These are phyloP conservation scores for Pythium scleroteichum DNA, from an alignment of 352 stramenopile species.

Conservation along the genomic window DNA sequence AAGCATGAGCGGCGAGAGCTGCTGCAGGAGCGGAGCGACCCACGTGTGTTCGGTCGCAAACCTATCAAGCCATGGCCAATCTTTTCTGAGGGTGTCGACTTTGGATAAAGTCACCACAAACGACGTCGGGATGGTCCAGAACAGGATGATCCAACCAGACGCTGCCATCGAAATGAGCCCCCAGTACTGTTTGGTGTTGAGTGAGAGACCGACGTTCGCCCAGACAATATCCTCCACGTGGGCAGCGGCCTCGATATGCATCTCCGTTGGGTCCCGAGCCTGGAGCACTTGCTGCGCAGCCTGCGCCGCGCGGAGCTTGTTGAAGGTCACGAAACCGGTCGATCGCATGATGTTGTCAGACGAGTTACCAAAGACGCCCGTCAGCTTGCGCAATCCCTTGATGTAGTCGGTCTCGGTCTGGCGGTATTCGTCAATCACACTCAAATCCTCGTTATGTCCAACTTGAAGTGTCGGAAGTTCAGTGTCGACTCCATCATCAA, in stretches of 20 bases:
- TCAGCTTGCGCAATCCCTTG: constrained; percentile 28
- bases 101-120: constrained; percentile 79
- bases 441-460: neutral
- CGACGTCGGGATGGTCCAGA: constrained; percentile 82
- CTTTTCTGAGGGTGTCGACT: constrained; percentile 48
- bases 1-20: constrained; percentile 76
- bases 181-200: constrained; percentile 73
- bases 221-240: constrained; percentile 74
- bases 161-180: constrained; percentile 61
- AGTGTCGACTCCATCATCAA: constrained; percentile 20
- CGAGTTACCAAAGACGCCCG: constrained; percentile 37
- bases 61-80: constrained; percentile 43
- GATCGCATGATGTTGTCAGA: constrained; percentile 63
- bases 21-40: constrained; percentile 72
- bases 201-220: constrained; percentile 78
- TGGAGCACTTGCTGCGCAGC: constrained; percentile 81
- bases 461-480: constrained; percentile 36
- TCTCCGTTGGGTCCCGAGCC: constrained; percentile 65
- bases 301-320: constrained; percentile 66
- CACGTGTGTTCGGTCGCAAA: constrained; percentile 64
- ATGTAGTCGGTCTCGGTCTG: constrained; percentile 63
- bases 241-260: constrained; percentile 67
- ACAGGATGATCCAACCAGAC: constrained; percentile 72
- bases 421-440: constrained; percentile 19
- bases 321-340: constrained; percentile 83